phyloP scores from a whole-genome alignment of 176 grass and related monocot genomes.

The Oryza officinalis region DNA sequence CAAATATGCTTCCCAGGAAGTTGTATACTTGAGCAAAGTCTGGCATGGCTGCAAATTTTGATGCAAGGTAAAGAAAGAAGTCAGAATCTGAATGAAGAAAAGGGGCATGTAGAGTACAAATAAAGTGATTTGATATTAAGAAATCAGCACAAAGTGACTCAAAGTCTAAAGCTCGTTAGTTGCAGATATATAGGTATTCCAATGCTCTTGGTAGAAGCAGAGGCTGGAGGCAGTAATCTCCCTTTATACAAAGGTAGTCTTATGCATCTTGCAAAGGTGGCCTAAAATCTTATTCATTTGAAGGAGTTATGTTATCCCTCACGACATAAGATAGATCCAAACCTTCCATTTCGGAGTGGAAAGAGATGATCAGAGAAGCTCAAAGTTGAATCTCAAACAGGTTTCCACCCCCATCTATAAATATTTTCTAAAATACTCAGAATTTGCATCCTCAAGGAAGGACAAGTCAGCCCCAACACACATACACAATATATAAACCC shows the following conservation, averaged over 20 bases:
- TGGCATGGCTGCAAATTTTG: constrained; percentile 58
- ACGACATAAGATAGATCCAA: background rate
- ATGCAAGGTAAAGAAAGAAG: background rate
- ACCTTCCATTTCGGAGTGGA: background rate
- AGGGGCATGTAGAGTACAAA: background rate
- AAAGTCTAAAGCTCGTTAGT: background rate
- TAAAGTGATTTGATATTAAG: background rate
- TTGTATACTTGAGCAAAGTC: constrained; percentile 78
- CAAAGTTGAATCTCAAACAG: background rate
- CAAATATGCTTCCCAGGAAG: constrained; percentile 91
- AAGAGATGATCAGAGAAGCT: background rate
- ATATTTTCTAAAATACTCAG: background rate
- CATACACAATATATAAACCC: background rate
- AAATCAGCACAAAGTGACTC: background rate
- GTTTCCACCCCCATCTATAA: background rate
- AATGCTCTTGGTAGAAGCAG: background rate
- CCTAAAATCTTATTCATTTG: background rate
- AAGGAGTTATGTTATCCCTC: background rate
- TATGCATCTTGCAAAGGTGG: background rate
- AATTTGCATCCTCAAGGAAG: background rate
- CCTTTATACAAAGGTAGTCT: background rate
- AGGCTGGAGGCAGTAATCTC: background rate
- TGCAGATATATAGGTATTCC: background rate
- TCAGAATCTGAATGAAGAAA: background rate
- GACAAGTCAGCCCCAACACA: background rate